Conservation (phyloP, 2,329 filamentous ascomycete species). For the Fusarium nurragi region DNA sequence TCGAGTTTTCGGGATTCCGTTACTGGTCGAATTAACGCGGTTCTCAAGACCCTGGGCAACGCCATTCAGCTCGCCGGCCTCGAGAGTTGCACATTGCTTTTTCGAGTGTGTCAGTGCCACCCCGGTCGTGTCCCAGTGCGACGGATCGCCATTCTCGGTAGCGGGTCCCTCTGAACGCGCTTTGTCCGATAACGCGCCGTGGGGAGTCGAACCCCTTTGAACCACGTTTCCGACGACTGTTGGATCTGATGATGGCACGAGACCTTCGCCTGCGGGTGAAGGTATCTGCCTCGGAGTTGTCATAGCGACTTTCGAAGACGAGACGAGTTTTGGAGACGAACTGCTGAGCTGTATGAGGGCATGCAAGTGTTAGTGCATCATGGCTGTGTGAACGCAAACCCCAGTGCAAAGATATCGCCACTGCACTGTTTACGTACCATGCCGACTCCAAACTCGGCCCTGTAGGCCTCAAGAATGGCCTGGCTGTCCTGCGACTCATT, state of each 20-base stretch:
- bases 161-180: constrained; percentile 33
- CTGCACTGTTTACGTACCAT: constrained; percentile 50
- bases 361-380: constrained; percentile 29
- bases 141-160: constrained; percentile 33
- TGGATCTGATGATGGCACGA: constrained; percentile 17
- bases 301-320: constrained; percentile 5
- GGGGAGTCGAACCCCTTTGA: constrained; percentile 10
- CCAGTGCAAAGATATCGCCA: constrained; percentile 23
- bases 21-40: constrained; percentile 24
- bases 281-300: constrained; percentile 1
- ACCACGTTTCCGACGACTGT: constrained; percentile 1
- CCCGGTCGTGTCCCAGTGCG: constrained; percentile 41
- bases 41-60: constrained; percentile 21
- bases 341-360: constrained; percentile 29
- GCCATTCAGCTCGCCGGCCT: constrained; percentile 17
- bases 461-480: constrained; percentile 51
- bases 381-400: constrained; percentile 2
- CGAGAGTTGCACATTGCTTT: constrained; percentile 40
- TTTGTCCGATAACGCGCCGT: constrained; percentile 27
- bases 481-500: constrained; percentile 58
- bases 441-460: constrained; percentile 51
- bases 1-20: constrained; percentile 1
- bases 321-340: constrained; percentile 17
- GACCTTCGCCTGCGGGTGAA: constrained; percentile 13
- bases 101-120: constrained; percentile 42